phyloP scores from a whole-genome alignment of 1,139 yeast species.

The Suhomyces chickasaworum region DNA sequence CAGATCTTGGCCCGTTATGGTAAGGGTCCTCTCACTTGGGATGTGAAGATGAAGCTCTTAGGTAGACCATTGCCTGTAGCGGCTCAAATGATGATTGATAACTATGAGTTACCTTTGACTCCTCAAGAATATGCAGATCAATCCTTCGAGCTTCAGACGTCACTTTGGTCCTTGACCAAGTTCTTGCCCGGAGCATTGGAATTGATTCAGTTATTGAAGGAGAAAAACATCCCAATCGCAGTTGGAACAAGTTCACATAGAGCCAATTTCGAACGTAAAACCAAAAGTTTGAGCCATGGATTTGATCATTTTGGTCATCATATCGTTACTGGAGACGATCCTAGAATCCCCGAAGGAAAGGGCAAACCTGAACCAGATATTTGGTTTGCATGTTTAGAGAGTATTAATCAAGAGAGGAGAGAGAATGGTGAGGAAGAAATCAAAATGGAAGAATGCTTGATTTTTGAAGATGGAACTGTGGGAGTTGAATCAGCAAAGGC shows the following conservation, averaged over 20 bases:
- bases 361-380: constrained; percentile 96
- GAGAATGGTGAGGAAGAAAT: constrained; percentile 46
- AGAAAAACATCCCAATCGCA: constrained; percentile 69
- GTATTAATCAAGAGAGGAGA: constrained; percentile 55
- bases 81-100: constrained; percentile 62
- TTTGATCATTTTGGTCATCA: constrained; percentile 67
- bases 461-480: constrained; percentile 93
- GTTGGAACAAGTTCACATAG: constrained; percentile 85
- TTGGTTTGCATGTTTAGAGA: constrained; percentile 77
- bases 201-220: constrained; percentile 53
- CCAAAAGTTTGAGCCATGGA: constrained; percentile 62
- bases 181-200: constrained; percentile 87
- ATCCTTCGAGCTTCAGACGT: constrained; percentile 56
- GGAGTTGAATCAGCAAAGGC: constrained; percentile 82
- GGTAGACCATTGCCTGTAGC: constrained; percentile 83
- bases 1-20: constrained; percentile 66
- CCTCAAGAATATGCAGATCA: constrained; percentile 59
- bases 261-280: constrained; percentile 64
- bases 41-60: constrained; percentile 78
- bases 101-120: constrained; percentile 66
- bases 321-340: constrained; percentile 86
- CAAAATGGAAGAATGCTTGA: constrained; percentile 73
- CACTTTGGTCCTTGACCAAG: constrained; percentile 61
- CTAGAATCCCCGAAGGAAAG: constrained; percentile 74
- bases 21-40: constrained; percentile 86